Percentiles rank a stretch among this genome's conserved stretches.
Conservation (phyloP, 2,329 filamentous ascomycete species). For the Cercospora sp. region DNA sequence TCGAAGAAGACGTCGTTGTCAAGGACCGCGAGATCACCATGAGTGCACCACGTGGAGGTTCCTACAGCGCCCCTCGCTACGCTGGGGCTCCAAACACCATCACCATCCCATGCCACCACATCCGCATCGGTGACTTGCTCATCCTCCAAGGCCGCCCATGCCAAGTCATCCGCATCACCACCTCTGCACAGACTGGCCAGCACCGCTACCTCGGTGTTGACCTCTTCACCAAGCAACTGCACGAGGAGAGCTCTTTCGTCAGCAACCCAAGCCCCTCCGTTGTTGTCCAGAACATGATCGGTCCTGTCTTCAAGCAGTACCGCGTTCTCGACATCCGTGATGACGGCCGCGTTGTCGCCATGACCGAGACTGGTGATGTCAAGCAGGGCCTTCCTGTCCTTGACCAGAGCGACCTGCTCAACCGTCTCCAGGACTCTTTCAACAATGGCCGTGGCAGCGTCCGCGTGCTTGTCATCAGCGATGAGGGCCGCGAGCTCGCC, state of each 20-base stretch:
- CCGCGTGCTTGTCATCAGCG: conserved; percentile 92
- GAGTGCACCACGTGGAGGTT: conserved; percentile 39
- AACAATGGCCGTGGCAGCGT: conserved; percentile 90
- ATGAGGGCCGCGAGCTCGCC: conserved; percentile 87
- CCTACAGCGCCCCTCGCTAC: conserved; percentile 27
- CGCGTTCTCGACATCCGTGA: conserved; percentile 96
- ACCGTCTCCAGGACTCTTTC: conserved; percentile 79
- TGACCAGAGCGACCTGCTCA: conserved; percentile 88
- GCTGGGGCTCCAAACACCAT: conserved; percentile 70
- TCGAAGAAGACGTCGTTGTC: conserved; percentile 49
- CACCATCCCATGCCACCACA: conserved; percentile 98
- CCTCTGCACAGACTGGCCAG: conserved; percentile 95
- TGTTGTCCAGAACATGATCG: conserved; percentile 98
- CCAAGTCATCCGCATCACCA: conserved; percentile 99
- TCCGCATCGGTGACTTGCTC: conserved; percentile 97
- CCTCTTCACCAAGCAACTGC: conserved; percentile 99
- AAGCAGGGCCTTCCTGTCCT: conserved; percentile 93
- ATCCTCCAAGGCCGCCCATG: conserved; percentile 98
- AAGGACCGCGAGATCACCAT: conserved; percentile 51
- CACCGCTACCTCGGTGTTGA: conserved; percentile 99
- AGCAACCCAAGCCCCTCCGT: conserved; percentile 96
- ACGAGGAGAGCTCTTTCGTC: conserved; percentile 98
- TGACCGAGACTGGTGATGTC: conserved; percentile 98
- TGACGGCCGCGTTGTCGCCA: conserved; percentile 78
- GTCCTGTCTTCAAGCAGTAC: conserved; percentile 99